phyloP scores from a whole-genome alignment of 306 rosid species.

The Acacia melanoxylon region DNA sequence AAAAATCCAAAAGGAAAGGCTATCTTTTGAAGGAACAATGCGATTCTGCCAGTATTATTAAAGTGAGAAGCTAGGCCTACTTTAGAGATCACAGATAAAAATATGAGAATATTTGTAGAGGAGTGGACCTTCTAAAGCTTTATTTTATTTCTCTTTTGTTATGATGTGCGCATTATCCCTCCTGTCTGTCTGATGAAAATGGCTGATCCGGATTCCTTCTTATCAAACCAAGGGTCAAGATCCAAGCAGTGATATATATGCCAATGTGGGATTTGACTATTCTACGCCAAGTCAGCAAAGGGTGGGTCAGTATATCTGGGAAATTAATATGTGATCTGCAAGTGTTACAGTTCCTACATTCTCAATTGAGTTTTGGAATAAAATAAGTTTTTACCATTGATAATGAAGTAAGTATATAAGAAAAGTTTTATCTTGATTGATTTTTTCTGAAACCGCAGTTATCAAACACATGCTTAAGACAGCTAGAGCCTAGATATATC shows the following conservation, averaged over 20 bases:
- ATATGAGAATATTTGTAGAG: constrained; percentile 43
- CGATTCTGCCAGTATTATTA: constrained; percentile 71
- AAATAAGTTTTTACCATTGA: too few relatives aligned
- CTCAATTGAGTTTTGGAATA: background rate
- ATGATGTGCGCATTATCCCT: constrained; percentile 48
- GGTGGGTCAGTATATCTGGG: background rate
- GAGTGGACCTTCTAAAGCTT: constrained; percentile 43
- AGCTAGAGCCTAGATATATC: background rate
- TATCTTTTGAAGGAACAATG: constrained; percentile 20
- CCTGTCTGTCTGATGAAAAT: constrained; percentile 40
- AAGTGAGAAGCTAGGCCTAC: constrained; percentile 36
- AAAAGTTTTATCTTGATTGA: too few relatives aligned
- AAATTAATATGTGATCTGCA: constrained; percentile 12
- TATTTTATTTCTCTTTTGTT: constrained; percentile 18
- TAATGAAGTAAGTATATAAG: too few relatives aligned
- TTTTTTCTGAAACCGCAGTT: too few relatives aligned
- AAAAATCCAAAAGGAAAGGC: constrained; percentile 52
- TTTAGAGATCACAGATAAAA: constrained; percentile 35
- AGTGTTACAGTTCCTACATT: constrained; percentile 15
- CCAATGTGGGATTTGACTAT: constrained; percentile 24
- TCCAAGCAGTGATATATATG: constrained; percentile 22
- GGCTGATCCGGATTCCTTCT: constrained; percentile 57
- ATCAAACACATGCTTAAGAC: background rate
- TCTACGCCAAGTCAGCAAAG: constrained; percentile 35
- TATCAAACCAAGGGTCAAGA: constrained; percentile 57